These are phyloP conservation scores for Quercus dentata DNA, from an alignment of 306 rosid species.

Conservation along the genomic window DNA sequence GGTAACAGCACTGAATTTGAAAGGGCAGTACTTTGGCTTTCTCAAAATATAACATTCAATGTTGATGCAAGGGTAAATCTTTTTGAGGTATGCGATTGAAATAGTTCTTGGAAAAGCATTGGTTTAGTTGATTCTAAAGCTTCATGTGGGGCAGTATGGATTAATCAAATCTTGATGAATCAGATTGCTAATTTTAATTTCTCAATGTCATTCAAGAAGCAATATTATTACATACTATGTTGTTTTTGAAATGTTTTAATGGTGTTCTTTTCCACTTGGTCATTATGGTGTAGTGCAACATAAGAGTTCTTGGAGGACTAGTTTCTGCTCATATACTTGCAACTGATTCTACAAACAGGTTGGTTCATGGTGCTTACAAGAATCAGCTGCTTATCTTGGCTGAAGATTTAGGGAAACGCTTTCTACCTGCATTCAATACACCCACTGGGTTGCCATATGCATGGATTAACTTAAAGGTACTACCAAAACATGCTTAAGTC, in stretches of 20 bases:
- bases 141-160: not conserved
- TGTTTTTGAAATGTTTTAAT: slow-evolving; percentile 21
- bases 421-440: slow-evolving; percentile 80
- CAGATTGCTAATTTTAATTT: slow-evolving; percentile 10
- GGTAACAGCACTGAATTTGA: slow-evolving; percentile 86
- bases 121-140: slow-evolving; percentile 20
- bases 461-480: slow-evolving; percentile 95
- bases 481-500: not conserved
- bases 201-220: slow-evolving; percentile 18
- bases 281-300: slow-evolving; percentile 81
- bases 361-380: slow-evolving; percentile 58
- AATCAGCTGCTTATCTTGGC: slow-evolving; percentile 79
- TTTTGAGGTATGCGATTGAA: slow-evolving; percentile 60
- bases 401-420: slow-evolving; percentile 82
- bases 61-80: slow-evolving; percentile 94
- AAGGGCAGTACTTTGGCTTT: slow-evolving; percentile 85
- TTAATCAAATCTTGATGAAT: slow-evolving; percentile 18
- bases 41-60: slow-evolving; percentile 72
- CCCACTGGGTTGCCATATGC: slow-evolving; percentile 98
- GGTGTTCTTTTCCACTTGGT: slow-evolving; percentile 33
- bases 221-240: slow-evolving; percentile 8
- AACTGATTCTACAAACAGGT: slow-evolving; percentile 71
- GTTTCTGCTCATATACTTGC: slow-evolving; percentile 95
- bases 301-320: slow-evolving; percentile 98
- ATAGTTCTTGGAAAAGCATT: not conserved